These are phyloP conservation scores for Akanthomyces uredinophilus DNA, from an alignment of 2,329 filamentous ascomycete species.

Conservation along the genomic window DNA sequence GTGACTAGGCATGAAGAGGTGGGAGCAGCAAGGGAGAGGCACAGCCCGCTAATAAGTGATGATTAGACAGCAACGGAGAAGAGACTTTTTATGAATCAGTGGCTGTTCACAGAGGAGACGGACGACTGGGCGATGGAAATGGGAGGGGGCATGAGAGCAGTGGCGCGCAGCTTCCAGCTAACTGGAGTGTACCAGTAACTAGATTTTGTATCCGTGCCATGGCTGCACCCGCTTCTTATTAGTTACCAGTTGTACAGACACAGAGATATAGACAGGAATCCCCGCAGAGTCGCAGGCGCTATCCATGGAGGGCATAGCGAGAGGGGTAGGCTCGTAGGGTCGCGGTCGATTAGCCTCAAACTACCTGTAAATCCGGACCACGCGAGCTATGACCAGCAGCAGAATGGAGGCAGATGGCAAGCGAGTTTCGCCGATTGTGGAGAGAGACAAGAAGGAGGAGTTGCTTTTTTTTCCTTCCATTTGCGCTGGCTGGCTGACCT, in stretches of 20 bases:
- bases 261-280: neutral
- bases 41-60: neutral
- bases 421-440: neutral
- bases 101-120: neutral
- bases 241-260: neutral
- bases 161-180: conserved; percentile 3
- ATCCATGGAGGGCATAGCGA: neutral
- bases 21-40: neutral
- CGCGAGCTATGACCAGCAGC: neutral
- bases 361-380: neutral
- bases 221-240: neutral
- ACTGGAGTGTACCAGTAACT: neutral
- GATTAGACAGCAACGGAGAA: neutral
- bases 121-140: neutral
- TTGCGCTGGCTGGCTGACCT: neutral
- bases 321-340: neutral
- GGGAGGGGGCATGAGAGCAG: neutral
- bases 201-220: neutral
- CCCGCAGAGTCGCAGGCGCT: neutral
- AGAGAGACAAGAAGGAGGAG: neutral
- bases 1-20: neutral
- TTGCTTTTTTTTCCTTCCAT: neutral
- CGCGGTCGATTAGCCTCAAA: neutral
- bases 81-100: neutral
- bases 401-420: neutral